Base-by-base conservation (phyloP, 1,139 yeast genomes). In the Lizanozyma gosingica region DNA sequence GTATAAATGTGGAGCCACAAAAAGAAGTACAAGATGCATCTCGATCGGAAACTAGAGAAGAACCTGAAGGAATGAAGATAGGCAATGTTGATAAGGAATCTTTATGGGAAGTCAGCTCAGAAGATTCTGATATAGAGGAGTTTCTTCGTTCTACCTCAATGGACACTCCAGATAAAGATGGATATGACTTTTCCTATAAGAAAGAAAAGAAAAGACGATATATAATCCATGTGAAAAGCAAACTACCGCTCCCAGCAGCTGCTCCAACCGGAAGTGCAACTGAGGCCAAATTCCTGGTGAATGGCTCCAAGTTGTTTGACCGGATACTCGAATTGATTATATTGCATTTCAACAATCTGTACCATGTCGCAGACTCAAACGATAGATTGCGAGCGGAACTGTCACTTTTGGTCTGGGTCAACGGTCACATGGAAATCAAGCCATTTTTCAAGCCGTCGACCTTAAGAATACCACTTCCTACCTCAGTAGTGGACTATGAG, bases 361-460 rank as follows among this genome's bases (percentile, higher is more conserved):
- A 46, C 2, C 37, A 50, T 3, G 52, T 59, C 2, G 47, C 59
- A 1, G 29, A 22, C 29, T 22, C 29, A 6, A 22, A 22, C 11
- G 29, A 22, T 6, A 6, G 29, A 22, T 22, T 22, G 29, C 29
- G 29, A 22, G 29, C 29, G 29, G 29, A 22, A 22, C 29, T 6
- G 11, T 6, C 29, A 6, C 9, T 22, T 22, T 52, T 70, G 38
- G 56, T 67, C 3, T 70, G 75, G 75, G 53, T 68, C 3, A 70
- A 66, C 38, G 74, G 73, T 0, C 59, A 57, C 41, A 58, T 57
- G 45, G 67, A 68, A 39, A 54, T 70, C 38, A 65, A 65, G 41
- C 56, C 63, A 3, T 66, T 67, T 42, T 68, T 57, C 50, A 65
- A 65, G 35, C 74, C 74, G 2, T 59, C 65, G 42, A 66, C 73